Evolutionary conservation across 176 grass and related monocot species (phyloP), one percentile per base, ranked within the genome.

Genomic region (Juncus inflexus): DNA sequence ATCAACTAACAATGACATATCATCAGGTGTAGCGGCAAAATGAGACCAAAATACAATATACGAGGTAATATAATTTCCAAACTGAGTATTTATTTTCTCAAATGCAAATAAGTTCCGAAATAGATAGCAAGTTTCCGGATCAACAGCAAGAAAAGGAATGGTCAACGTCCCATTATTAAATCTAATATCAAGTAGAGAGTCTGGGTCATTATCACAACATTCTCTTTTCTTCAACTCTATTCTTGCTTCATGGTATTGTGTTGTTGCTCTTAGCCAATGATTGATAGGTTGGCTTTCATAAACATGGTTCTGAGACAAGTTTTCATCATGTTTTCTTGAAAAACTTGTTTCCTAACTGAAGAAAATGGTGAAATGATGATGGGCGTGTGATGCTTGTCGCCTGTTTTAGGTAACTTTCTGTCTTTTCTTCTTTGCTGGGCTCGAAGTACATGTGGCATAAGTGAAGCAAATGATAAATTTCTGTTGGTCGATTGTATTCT

Each of bases 101-200:
- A 78, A 62, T 10, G 55, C 42, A 35, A 71, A 15, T 12, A 78
- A 63, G 52, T 78, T 70, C 12, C 57, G 42, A 11, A 72, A 78
- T 14, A 78, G 52, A 12, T 42, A 42, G 40, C 36, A 7, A 1
- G 76, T 78, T 1, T 71, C 55, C 12, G 65, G 54, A 41, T 78
- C 76, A n/a, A 78, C 43, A 60, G n/a, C 38, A 19, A 71, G 53
- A 15, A 16, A 51, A 52, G 76, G 66, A 51, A 78, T 78, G 62
- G 52, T 35, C 5, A 78, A 28, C 8, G 37, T 47, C 3, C 76
- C 76, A 15, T 71, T 50, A 45, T 7, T 7, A 52, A 78, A 78
- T 14, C 11, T 39, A 5, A 78, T 69, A 15, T 78, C 65, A 7
- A 78, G 35, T n/a, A 78, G 64, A 71, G 66, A 78, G 62, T 55